Evolutionary conservation across 176 grass and related monocot genomes (phyloP), one percentile per base, ranked within the genome.

Genomic region (Alopecurus myosuroides): DNA sequence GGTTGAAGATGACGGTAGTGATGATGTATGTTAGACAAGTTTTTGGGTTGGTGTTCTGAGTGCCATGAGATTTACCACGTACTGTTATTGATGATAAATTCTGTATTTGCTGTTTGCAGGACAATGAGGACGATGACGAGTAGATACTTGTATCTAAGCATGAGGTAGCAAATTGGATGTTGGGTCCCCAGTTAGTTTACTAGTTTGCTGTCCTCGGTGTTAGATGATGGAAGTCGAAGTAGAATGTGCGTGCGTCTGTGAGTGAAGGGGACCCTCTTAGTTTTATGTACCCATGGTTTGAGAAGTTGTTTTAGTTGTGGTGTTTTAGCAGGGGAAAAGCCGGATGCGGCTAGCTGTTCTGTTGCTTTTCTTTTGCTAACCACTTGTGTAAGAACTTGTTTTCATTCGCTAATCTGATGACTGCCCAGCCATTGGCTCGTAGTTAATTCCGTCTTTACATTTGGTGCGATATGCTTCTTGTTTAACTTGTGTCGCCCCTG

Each of bases 71-170:
- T 39, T 52, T 77, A 9, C 6, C 20, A 28, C 3, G 28, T 83
- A 42, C 26, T 66, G 39, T 46, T 83, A 26, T 36, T 74, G 67
- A 67, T 57, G 34, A 17, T 82, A 25, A 11, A 29, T 51, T 67
- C 37, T 76, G 13, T 14, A 19, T 11, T 28, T 81, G 1, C 25
- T 71, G 7, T 74, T 44, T 85, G 87, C 89, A 94, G 89, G 89
- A 89, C 19, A 81, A 85, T 9, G 92, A 94, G 0, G 92, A 92
- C 9, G 90, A 94, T 35, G 93, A 91, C 0, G 89, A 94, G 74
- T 94, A 94, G 63, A 88, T 90, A 91, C 22, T 86, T 86, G 69
- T 55, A 36, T 75, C 79, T 26, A 12, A n/a, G 11, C 15, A 74
- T 55, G 55, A 63, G 81, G 40, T 92, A 89, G 87, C 85, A 90